Evolutionary conservation across 352 stramenopile species (phyloP), one percentile per base, ranked within the genome.

Genomic region (Phytophthora pluvialis): DNA sequence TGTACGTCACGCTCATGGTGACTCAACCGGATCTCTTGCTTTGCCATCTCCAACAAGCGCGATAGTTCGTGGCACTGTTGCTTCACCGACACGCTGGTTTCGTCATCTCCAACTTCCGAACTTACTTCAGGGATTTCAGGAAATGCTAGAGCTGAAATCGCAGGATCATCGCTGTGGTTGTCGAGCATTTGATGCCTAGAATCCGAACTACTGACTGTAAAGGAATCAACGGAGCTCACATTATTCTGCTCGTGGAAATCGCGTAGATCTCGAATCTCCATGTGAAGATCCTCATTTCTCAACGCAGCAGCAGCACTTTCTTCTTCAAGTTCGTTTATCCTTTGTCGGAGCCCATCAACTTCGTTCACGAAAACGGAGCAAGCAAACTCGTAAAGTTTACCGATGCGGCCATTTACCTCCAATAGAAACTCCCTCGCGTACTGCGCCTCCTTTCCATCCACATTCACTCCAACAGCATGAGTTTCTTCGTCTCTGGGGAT

Each of bases 1-100:
- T 89, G 80, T 10, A 71, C 66, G 36, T 90, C 78, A 3, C 70
- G 64, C 16, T 91, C 80, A 28, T 80, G 70, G 15, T 91, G 82
- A 56, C 80, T 83, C 35, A 91, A 48, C 1, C 69, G 70, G n/a
- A 91, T 91, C 40, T 91, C 82, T 44, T 90, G 77, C 52, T 91
- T 89, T 0, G 80, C 80, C 78, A 91, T 88, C 33, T 91, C 82
- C 5, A 91, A 52, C 9, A 90, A 16, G 0, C 80, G 69, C 5
- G 55, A 67, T n/a, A 83, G 67, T 28, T 91, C 82, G 10, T 84
- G 61, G 12, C 78, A 85, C 38, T 86, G 78, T 5, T 77, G 64
- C 12, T 77, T 76, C 5, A 89, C 2, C 21, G 21, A 35, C 18
- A 31, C 44, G 29, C 75, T 62, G 3, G 53, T 36, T 8, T 85